Conservation (phyloP, 176 grass and related monocot species). For the Aegilops tauschii region DNA sequence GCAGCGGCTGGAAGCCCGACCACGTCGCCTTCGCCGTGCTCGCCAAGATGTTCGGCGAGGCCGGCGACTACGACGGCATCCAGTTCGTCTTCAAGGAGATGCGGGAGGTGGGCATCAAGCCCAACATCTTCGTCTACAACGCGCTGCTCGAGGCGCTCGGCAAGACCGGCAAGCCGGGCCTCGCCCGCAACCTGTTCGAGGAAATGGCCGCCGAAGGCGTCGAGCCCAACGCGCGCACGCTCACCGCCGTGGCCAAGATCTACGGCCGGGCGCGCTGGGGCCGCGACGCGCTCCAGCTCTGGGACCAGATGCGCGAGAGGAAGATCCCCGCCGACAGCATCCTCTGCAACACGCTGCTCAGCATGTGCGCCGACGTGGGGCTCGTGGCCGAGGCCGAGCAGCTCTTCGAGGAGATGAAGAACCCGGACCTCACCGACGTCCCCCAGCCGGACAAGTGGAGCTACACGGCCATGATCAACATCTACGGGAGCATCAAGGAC, state of each 20-base stretch:
- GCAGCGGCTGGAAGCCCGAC: conserved; percentile 76
- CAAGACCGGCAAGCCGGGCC: conserved; percentile 58
- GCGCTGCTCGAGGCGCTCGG: conserved; percentile 75
- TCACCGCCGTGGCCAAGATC: conserved; percentile 81
- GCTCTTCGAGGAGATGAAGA: conserved; percentile 85
- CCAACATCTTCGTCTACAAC: conserved; percentile 96
- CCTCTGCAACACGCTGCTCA: conserved; percentile 86
- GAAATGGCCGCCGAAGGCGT: conserved; percentile 68
- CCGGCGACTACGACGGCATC: conserved; percentile 81
- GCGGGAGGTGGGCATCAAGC: conserved; percentile 49
- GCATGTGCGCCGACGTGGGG: conserved; percentile 90
- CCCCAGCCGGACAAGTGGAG: conserved; percentile 75
- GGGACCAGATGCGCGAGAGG: conserved; percentile 57
- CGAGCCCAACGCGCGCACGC: conserved; percentile 75
- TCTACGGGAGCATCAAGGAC: conserved; percentile 70
- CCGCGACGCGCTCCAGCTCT: conserved; percentile 74
- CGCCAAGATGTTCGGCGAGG: conserved; percentile 83
- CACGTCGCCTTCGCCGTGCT: conserved; percentile 76
- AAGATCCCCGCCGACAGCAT: conserved; percentile 76
- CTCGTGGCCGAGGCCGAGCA: conserved; percentile 67
- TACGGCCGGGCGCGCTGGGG: conserved; percentile 79
- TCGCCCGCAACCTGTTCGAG: conserved; percentile 78
- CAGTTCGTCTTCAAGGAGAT: conserved; percentile 73
- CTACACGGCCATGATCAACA: conserved; percentile 91
- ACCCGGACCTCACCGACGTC: neutral